Evolutionary conservation across 2,329 filamentous ascomycete species (phyloP), one percentile per base, ranked within the genome.

Genomic region (Fusarium humuli): DNA sequence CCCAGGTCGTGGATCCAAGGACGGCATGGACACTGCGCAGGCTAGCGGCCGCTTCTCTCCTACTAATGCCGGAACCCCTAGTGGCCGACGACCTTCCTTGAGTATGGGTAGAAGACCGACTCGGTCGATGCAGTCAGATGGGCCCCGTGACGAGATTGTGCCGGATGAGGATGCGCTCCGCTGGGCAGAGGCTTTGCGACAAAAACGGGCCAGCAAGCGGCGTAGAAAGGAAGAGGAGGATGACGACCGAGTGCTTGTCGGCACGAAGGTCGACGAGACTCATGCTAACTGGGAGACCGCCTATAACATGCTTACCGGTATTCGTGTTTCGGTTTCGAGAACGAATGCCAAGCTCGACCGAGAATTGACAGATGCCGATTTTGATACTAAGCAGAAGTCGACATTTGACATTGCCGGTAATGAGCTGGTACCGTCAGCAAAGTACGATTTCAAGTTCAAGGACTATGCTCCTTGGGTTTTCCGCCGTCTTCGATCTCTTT

Each of bases 391-490:
- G 83, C 94, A 98, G 81, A 99, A 99, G 84, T 98, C 97, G 78
- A 98, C 94, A 48, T 99, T 99, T 85, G 96, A 98, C 81, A 97
- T 98, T 78, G 97, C 94, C 71, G 96, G 96, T 71, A 98, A 98
- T 80, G 96, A 99, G 84, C 85, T 99, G 79, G 97, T 97, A 7
- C 96, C 96, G 23, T 98, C 95, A 67, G 94, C 96, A 73, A 98
- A 99, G 82, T 99, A 99, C 84, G 96, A 99, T 83, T 99, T 99
- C 90, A 99, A 99, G 82, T 99, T 99, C 87, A 99, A 99, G 84
- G 96, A 99, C 83, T 99, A 99, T 81, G 95, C 95, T n/a, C 96
- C 96, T 61, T 98, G 95, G 94, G 96, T 99, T 63, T 99, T 99
- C 82, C 93, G 96, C 76, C 93, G 94, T 81, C 87, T 99, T 45